Percentiles rank a stretch among this genome's conserved stretches.
Evolutionary conservation across 768 basidiomycete genomes (phyloP).

Genomic region (Tricholoma hemisulphureum): DNA sequence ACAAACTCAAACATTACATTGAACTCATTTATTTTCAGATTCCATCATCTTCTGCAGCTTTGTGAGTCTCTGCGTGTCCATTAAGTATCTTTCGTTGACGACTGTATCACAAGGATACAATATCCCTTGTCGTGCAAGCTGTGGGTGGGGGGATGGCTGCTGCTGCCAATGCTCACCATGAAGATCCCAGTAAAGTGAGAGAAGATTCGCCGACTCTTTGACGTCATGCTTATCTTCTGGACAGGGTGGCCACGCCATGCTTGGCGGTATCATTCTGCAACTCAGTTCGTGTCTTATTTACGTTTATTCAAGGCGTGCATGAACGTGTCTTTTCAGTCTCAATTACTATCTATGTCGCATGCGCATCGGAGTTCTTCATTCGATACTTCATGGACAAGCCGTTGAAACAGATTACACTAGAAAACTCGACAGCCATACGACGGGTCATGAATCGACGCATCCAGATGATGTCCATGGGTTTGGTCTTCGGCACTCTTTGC

Average conservation of each 20-base stretch:
- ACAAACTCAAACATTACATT: neutral
- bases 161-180: constrained; percentile 18
- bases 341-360: constrained; percentile 42
- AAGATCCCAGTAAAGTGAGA: constrained; percentile 4
- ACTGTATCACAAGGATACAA: constrained; percentile 38
- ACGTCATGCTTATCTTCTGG: neutral
- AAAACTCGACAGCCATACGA: neutral
- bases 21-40: constrained; percentile 20
- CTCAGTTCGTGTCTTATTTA: constrained; percentile 38
- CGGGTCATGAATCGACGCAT: constrained; percentile 13
- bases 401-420: constrained; percentile 12
- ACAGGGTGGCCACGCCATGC: constrained; percentile 39
- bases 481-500: constrained; percentile 36
- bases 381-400: constrained; percentile 39
- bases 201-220: neutral
- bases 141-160: constrained; percentile 58
- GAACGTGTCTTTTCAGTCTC: constrained; percentile 21
- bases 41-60: constrained; percentile 38
- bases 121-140: constrained; percentile 62
- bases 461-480: constrained; percentile 30
- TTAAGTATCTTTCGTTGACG: neutral
- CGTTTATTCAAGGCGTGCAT: neutral
- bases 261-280: constrained; percentile 62
- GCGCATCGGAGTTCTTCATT: constrained; percentile 44
- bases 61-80: constrained; percentile 20